phyloP scores from a whole-genome alignment of 2,329 filamentous ascomycete species.

The Aspergillus niger region DNA sequence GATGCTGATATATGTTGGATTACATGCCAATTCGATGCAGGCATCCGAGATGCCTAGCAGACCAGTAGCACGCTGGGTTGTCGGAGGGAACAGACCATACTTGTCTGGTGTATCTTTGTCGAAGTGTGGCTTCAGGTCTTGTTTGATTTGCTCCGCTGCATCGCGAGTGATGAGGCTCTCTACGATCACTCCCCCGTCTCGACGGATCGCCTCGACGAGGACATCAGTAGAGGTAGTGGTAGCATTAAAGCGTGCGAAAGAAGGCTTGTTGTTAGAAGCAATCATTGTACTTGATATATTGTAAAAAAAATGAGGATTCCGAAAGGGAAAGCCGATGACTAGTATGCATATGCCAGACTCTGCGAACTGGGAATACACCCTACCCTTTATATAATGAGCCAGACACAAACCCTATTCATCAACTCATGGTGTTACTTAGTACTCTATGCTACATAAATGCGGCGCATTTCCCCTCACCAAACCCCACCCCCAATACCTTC shows the following conservation, averaged over 20 bases:
- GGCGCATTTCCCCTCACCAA: no score
- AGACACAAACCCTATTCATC: no score
- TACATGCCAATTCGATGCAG: slow-evolving; percentile 43
- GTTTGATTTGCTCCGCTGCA: slow-evolving; percentile 39
- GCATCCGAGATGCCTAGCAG: slow-evolving; percentile 42
- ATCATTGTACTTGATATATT: no score
- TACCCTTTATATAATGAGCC: no score
- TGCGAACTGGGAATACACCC: no score
- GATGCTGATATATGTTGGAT: slow-evolving; percentile 37
- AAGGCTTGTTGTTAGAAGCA: not conserved
- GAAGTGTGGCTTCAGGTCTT: slow-evolving; percentile 42
- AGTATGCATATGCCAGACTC: no score
- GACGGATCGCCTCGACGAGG: not conserved
- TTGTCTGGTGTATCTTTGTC: slow-evolving; percentile 40
- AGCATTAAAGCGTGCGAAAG: not conserved
- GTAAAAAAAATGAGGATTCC: no score
- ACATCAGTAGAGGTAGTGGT: not conserved
- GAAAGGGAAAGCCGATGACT: no score
- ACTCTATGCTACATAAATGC: no score
- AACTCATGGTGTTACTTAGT: no score
- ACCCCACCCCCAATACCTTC: no score
- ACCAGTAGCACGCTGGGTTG: slow-evolving; percentile 44
- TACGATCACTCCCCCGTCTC: slow-evolving; percentile 25
- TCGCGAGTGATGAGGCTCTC: slow-evolving; percentile 37
- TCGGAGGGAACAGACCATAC: slow-evolving; percentile 45